These are phyloP conservation scores for Avicennia marina DNA, from an alignment of 257 asterid genomes.

Conservation along the genomic window DNA sequence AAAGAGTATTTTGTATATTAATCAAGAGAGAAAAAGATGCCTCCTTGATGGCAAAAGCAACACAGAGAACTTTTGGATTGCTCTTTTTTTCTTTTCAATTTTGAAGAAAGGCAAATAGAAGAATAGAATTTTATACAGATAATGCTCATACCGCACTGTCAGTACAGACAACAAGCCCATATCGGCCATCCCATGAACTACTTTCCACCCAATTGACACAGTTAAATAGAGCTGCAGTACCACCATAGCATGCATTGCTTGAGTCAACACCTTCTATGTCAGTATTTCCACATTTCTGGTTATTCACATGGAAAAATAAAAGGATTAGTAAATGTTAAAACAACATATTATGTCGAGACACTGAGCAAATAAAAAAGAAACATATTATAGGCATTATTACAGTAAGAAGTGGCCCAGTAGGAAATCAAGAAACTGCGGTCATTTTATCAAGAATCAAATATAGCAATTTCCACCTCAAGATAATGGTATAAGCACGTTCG, in stretches of 20 bases:
- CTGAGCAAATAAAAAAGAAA: neutral
- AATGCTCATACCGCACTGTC: constrained; percentile 84
- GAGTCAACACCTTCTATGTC: constrained; percentile 99
- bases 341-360: neutral
- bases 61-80: neutral
- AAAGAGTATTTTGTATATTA: neutral
- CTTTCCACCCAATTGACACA: constrained; percentile 99
- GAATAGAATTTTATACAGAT: constrained; percentile 16
- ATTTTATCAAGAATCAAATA: too few relatives aligned
- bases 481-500: neutral
- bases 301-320: constrained; percentile 16
- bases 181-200: constrained; percentile 97
- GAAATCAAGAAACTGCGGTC: neutral
- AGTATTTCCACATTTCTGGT: constrained; percentile 82
- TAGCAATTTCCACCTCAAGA: too few relatives aligned
- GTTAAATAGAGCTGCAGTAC: constrained; percentile 94
- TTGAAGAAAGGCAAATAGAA: neutral
- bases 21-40: neutral
- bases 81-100: neutral
- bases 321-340: constrained; percentile 13
- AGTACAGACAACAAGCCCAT: constrained; percentile 98
- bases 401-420: neutral
- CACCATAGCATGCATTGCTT: constrained; percentile 96
- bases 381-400: neutral
- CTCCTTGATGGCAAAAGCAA: neutral